Conservation (phyloP, 331 rosid genomes). For the Rosa hybrid region DNA sequence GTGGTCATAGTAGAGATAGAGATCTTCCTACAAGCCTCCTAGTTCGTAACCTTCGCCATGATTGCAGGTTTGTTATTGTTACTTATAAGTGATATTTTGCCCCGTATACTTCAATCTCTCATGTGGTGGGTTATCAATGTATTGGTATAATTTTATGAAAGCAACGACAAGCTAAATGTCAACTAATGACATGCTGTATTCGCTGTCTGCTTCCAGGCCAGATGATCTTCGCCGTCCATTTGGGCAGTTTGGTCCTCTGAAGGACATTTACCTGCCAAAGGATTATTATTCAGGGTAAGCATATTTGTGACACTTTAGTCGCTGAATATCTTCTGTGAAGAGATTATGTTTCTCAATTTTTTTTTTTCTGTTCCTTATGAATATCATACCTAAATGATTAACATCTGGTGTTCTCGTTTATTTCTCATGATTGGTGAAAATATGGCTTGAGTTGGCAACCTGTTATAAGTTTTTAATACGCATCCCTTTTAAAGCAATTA, state of each 20-base stretch:
- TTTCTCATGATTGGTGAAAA: conserved; percentile 9
- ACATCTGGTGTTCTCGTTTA: background rate
- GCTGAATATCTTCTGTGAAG: background rate
- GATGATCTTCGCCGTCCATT: conserved; percentile 97
- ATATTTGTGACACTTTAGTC: conserved; percentile 15
- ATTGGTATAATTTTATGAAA: background rate
- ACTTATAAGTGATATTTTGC: background rate
- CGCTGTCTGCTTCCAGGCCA: conserved; percentile 44
- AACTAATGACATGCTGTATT: background rate
- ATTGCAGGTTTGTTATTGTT: conserved; percentile 63
- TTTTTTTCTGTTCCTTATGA: background rate
- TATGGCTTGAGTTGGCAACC: background rate
- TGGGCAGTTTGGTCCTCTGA: conserved; percentile 88
- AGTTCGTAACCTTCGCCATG: conserved; percentile 97
- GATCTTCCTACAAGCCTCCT: conserved; percentile 95
- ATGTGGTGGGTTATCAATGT: background rate
- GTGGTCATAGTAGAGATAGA: conserved; percentile 73
- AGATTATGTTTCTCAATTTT: background rate
- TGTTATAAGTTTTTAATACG: background rate
- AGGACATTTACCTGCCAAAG: conserved; percentile 91
- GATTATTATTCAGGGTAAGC: conserved; percentile 98
- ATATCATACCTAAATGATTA: background rate
- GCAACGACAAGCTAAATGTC: background rate
- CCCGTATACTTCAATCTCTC: background rate
- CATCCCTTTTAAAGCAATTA: background rate